Percentiles rank a stretch among this genome's conserved stretches.
Evolutionary conservation across 1,139 yeast species (phyloP).

Genomic region (Pichia cactophila): DNA sequence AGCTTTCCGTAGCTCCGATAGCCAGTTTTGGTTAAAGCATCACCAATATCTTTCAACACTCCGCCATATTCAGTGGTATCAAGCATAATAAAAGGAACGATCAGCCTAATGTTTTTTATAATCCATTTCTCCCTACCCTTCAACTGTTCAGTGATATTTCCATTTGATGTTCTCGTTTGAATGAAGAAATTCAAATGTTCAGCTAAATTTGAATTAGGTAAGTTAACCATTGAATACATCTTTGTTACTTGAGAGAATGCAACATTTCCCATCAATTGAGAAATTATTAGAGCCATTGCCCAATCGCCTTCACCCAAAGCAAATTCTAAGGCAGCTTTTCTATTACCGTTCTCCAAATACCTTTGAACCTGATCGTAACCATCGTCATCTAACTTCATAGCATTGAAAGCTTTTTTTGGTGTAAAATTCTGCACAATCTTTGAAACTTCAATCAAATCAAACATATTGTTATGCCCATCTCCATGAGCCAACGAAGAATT

Average conservation of each 20-base stretch:
- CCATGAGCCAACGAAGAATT: slow-evolving; percentile 20
- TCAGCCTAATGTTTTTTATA: slow-evolving; percentile 22
- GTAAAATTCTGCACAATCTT: slow-evolving; percentile 11
- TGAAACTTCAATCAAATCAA: slow-evolving; percentile 16
- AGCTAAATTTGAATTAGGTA: slow-evolving; percentile 26
- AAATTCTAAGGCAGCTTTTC: slow-evolving; percentile 55
- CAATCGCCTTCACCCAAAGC: slow-evolving; percentile 64
- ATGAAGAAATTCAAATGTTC: slow-evolving; percentile 25
- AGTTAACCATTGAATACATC: slow-evolving; percentile 39
- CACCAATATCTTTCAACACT: slow-evolving; percentile 50
- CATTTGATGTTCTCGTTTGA: slow-evolving; percentile 18
- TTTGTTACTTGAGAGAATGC: slow-evolving; percentile 53
- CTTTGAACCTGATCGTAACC: slow-evolving; percentile 26
- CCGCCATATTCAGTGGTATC: slow-evolving; percentile 31
- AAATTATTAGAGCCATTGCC: slow-evolving; percentile 69
- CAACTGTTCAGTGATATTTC: slow-evolving; percentile 14
- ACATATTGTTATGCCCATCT: slow-evolving; percentile 5
- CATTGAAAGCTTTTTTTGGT: slow-evolving; percentile 18
- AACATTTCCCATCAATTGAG: slow-evolving; percentile 57
- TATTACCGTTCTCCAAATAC: slow-evolving; percentile 53
- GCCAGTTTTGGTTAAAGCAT: slow-evolving; percentile 36
- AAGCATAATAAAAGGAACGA: slow-evolving; percentile 25
- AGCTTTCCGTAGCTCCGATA: slow-evolving; percentile 22
- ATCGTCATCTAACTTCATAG: slow-evolving; percentile 18
- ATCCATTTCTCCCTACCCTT: slow-evolving; percentile 25